phyloP scores from a whole-genome alignment of 2,329 filamentous ascomycete species.

The Stagonosporopsis rhizophila region DNA sequence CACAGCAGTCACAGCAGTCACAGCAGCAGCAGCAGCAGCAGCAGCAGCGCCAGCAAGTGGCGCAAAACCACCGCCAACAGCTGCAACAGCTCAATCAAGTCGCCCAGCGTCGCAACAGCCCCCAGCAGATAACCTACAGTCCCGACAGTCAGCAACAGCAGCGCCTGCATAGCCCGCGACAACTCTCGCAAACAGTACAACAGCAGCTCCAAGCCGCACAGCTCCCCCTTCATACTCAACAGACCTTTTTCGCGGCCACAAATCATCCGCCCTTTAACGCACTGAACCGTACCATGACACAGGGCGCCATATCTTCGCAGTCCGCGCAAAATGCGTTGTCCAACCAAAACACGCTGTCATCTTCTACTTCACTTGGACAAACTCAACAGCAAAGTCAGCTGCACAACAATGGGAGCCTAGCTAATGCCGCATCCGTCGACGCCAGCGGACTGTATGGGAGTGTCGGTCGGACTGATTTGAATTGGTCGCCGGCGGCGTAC shows the following conservation, averaged over 20 bases:
- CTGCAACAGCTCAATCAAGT: conserved; percentile 33
- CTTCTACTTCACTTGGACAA: conserved; percentile 12
- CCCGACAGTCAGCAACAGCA: conserved; percentile 27
- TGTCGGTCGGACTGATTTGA: conserved; percentile 29
- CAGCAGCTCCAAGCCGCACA: conserved; percentile 33
- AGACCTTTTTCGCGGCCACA: conserved; percentile 30
- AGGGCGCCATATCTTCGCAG: conserved; percentile 23
- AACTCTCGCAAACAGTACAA: conserved; percentile 28
- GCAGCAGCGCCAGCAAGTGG: conserved; percentile 19
- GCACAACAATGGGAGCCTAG: conserved; percentile 24
- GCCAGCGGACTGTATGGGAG: conserved; percentile 27
- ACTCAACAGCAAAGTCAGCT: conserved; percentile 28
- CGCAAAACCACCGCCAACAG: conserved; percentile 31
- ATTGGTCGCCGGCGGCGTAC: conserved; percentile 33
- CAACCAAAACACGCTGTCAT: conserved; percentile 11
- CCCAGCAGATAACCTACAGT: conserved; percentile 31
- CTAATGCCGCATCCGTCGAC: conserved; percentile 25
- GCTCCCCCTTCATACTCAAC: conserved; percentile 27
- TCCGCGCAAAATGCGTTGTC: conserved; percentile 20
- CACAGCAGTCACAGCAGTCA: conserved; percentile 8
- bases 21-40: conserved; percentile 24
- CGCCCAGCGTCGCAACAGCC: conserved; percentile 22
- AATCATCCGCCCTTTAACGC: conserved; percentile 33
- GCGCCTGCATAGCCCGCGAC: conserved; percentile 22
- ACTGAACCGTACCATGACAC: conserved; percentile 33